phyloP scores from a whole-genome alignment of 2,329 filamentous ascomycete species.

The Emericellopsis atlantica region DNA sequence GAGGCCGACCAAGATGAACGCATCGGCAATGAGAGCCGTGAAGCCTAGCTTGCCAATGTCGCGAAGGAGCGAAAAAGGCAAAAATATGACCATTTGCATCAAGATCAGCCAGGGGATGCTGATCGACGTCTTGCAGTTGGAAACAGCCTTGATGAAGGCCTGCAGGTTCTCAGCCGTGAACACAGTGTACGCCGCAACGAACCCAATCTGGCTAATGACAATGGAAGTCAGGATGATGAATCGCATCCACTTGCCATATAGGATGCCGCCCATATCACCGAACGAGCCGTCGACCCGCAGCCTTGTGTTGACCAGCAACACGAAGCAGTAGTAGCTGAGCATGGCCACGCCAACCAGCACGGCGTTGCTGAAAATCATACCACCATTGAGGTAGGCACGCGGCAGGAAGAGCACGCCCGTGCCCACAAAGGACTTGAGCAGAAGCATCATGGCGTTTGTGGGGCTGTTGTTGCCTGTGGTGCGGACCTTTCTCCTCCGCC shows the following conservation, averaged over 20 bases:
- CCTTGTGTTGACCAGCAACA: constrained; percentile 78
- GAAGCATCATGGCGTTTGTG: constrained; percentile 66
- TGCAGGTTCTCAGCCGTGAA: constrained; percentile 94
- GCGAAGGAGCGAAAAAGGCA: constrained; percentile 84
- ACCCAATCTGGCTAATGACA: constrained; percentile 89
- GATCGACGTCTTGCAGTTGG: constrained; percentile 74
- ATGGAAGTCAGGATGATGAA: constrained; percentile 81
- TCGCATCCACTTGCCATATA: constrained; percentile 87
- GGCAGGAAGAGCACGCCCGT: constrained; percentile 91
- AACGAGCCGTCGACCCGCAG: constrained; percentile 86
- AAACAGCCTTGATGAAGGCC: constrained; percentile 85
- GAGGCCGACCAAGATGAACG: constrained; percentile 85
- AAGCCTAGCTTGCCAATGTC: constrained; percentile 97
- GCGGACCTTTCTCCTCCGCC: constrained; percentile 64
- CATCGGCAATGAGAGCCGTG: constrained; percentile 84
- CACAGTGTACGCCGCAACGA: constrained; percentile 90
- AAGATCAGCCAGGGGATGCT: constrained; percentile 83
- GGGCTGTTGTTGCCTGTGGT: constrained; percentile 66
- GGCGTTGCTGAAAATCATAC: constrained; percentile 91
- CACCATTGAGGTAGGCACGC: constrained; percentile 86
- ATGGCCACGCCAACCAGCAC: constrained; percentile 77
- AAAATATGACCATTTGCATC: constrained; percentile 89
- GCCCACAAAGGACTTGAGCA: constrained; percentile 96
- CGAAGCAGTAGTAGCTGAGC: constrained; percentile 95
- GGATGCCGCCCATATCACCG: constrained; percentile 84